Evolutionary conservation across 2,329 filamentous ascomycete genomes (phyloP).

Genomic region (Phaeosphaeria sp.): DNA sequence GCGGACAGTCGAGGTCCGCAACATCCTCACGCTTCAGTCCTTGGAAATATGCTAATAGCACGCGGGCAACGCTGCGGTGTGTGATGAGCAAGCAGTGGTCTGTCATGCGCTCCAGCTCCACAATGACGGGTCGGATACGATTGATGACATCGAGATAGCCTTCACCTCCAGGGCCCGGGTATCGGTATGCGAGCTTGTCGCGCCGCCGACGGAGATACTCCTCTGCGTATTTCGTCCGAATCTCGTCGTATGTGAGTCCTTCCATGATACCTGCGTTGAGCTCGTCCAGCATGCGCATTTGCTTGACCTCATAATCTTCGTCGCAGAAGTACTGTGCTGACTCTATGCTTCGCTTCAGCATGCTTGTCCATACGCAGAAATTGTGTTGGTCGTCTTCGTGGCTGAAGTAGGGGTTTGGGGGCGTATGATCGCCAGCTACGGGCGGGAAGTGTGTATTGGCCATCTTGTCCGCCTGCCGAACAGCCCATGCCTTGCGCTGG

Average conservation of each 20-base stretch:
- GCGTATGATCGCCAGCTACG: slow-evolving; percentile 86
- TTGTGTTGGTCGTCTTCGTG: slow-evolving; percentile 69
- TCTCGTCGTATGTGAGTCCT: slow-evolving; percentile 92
- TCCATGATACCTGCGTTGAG: slow-evolving; percentile 93
- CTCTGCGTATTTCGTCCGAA: slow-evolving; percentile 76
- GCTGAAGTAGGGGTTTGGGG: slow-evolving; percentile 85
- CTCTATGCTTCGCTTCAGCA: slow-evolving; percentile 89
- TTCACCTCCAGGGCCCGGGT: slow-evolving; percentile 93
- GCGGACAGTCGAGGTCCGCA: slow-evolving; percentile 89
- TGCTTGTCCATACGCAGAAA: slow-evolving; percentile 98
- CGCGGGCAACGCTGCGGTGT: slow-evolving; percentile 89
- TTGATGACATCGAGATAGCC: slow-evolving; percentile 98
- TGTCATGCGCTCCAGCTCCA: slow-evolving; percentile 95
- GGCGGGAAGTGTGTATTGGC: slow-evolving; percentile 86
- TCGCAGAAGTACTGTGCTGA: slow-evolving; percentile 92
- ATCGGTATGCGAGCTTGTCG: slow-evolving; percentile 95
- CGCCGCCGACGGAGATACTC: slow-evolving; percentile 81
- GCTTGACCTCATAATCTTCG: slow-evolving; percentile 91
- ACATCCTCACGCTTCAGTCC: slow-evolving; percentile 90
- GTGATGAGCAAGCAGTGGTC: slow-evolving; percentile 93
- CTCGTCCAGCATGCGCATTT: slow-evolving; percentile 98
- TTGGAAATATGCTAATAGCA: slow-evolving; percentile 96
- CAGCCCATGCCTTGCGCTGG: slow-evolving; percentile 81
- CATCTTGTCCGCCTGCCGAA: slow-evolving; percentile 80
- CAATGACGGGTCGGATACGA: slow-evolving; percentile 90